Evolutionary conservation across 2,329 filamentous ascomycete genomes (phyloP).

Genomic region (Colletotrichum sp.): DNA sequence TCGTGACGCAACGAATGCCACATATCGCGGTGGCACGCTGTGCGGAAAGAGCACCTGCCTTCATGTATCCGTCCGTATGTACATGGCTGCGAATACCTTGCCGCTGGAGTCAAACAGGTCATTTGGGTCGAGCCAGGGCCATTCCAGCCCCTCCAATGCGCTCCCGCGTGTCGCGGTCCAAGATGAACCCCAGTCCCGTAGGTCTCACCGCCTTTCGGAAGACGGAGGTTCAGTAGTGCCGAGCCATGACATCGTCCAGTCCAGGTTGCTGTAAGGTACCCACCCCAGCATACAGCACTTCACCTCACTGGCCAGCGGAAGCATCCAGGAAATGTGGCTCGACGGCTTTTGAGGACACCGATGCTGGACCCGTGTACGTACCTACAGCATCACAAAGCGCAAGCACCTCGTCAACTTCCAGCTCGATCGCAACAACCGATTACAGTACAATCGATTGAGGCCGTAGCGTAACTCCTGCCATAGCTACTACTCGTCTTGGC

Average conservation of each 20-base stretch:
- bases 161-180: background rate
- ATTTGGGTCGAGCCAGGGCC: background rate
- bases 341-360: conserved; percentile 20
- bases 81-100: background rate
- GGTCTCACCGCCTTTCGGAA: background rate
- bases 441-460: background rate
- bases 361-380: conserved; percentile 20
- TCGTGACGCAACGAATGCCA: background rate
- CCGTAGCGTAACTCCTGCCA: background rate
- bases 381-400: conserved; percentile 2
- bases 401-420: conserved; percentile 3
- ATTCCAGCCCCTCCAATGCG: background rate
- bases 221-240: conserved; percentile 6
- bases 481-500: background rate
- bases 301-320: background rate
- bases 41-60: background rate
- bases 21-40: background rate
- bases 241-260: conserved; percentile 5
- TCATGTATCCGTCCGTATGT: background rate
- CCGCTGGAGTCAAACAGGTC: background rate
- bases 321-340: conserved; percentile 19
- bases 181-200: background rate
- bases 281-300: background rate
- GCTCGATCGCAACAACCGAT: background rate
- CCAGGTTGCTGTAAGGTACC: background rate